Evolutionary conservation across 1,284 basidiomycete species (phyloP), one percentile per base, ranked within the genome.

Genomic region (Puccinia triticina): DNA sequence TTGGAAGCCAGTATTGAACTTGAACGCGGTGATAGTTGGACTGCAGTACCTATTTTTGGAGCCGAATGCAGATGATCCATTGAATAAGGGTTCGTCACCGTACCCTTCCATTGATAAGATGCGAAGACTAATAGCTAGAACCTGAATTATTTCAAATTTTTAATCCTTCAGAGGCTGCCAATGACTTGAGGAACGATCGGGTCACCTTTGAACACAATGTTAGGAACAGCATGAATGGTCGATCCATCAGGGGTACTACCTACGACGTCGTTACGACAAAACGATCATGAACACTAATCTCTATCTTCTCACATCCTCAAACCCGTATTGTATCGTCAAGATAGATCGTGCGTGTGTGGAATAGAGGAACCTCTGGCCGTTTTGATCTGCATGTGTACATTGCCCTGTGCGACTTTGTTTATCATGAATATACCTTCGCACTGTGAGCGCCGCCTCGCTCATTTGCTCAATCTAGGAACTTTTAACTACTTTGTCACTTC

Each of bases 1-100:
- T 89, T 99, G 97, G 97, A 99, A 99, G 87, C 97, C 97, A 21
- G 97, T 98, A 4, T 90, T 99, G 77, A 98, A 98, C 88, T 90
- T 98, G 81, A 98, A 95, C 87, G 94, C 95, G 53, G 94, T 99
- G 84, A 95, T 98, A 92, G 94, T 98, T 84, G 97, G 97, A 53
- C 89, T 99, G 83, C 96, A 99, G 87, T 99, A 98, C 87, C 91
- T 99, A 69, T 99, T 99, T 90, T 89, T 99, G 82, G 97, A 99
- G 88, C 96, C 97, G 21, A 99, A 99, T 86, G 93, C 97, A 50
- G 96, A 98, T 86, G 97, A 99, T 88, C 97, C 97, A 34, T 88
- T 99, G 85, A 99, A 99, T 90, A 99, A 99, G 89, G 96, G 96
- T 95, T 84, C 64, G 91, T 87, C 23, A 1, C 21, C 23, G 75